Evolutionary conservation across 495 filamentous ascomycete genomes (phyloP).

Genomic region (Patellaria atrata): DNA sequence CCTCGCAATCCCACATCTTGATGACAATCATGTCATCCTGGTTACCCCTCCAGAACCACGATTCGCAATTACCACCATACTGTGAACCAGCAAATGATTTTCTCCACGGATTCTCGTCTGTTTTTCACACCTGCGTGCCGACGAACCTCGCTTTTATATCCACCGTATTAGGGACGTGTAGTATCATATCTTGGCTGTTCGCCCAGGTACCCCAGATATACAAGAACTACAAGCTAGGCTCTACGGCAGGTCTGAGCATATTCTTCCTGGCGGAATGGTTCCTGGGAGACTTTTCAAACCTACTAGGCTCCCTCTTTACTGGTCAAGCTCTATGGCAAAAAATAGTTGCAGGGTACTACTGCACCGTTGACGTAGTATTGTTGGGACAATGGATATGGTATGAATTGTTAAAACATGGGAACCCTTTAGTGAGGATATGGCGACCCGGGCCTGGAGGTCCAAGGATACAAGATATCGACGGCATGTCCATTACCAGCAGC

Average conservation of each 20-base stretch:
- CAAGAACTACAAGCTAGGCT: constrained; percentile 52
- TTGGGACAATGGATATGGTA: constrained; percentile 59
- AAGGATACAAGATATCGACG: constrained; percentile 10
- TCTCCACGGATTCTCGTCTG: constrained; percentile 42
- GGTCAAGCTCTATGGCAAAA: constrained; percentile 58
- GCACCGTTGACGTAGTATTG: constrained; percentile 48
- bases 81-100: constrained; percentile 49
- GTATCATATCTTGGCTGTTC: constrained; percentile 62
- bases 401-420: constrained; percentile 35
- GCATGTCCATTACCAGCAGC: constrained; percentile 4
- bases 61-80: constrained; percentile 46
- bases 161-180: constrained; percentile 46
- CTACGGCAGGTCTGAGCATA: constrained; percentile 52
- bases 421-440: constrained; percentile 18
- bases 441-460: constrained; percentile 8
- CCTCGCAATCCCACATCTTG: too few relatives aligned
- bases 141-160: constrained; percentile 53
- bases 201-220: constrained; percentile 62
- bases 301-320: constrained; percentile 51
- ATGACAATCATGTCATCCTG: too few relatives aligned
- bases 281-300: constrained; percentile 52
- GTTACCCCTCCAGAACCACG: too few relatives aligned
- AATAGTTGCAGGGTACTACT: constrained; percentile 52
- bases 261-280: constrained; percentile 60
- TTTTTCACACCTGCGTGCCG: constrained; percentile 52